A percentile compares a stretch with the other conserved stretches of the same genome.
phyloP scores from a whole-genome alignment of 2,329 filamentous ascomycete genomes.

The Tolypocladium nubicola region DNA sequence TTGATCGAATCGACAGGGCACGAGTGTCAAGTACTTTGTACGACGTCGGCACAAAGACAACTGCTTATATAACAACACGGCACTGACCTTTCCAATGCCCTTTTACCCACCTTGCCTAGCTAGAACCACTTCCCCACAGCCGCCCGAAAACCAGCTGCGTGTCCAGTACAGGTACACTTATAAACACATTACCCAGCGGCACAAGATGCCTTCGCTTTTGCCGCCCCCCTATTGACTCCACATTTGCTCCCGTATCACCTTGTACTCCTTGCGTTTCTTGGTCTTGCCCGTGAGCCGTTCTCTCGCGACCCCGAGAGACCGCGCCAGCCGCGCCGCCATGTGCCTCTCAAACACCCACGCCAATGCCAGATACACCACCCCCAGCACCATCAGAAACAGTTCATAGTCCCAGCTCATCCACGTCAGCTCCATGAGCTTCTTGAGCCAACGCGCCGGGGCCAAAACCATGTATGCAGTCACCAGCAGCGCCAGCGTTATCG shows the following conservation, averaged over 20 bases:
- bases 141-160: not conserved
- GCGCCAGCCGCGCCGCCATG: conserved; percentile 59
- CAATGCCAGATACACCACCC: conserved; percentile 54
- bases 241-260: conserved; percentile 58
- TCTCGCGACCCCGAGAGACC: conserved; percentile 52
- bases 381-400: conserved; percentile 59
- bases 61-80: not conserved
- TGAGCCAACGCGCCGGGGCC: conserved; percentile 58
- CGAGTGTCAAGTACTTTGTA: too few species aligned
- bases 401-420: conserved; percentile 63
- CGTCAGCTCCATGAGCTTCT: conserved; percentile 75
- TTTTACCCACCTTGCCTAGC: not conserved
- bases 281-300: conserved; percentile 43
- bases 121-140: not conserved
- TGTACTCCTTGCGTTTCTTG: conserved; percentile 84
- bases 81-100: not conserved
- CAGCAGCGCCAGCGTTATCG: conserved; percentile 56
- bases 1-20: too few species aligned
- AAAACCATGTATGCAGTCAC: conserved; percentile 74
- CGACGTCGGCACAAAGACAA: not conserved
- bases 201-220: not conserved
- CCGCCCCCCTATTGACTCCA: conserved; percentile 6
- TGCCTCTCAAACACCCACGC: conserved; percentile 64
- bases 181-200: not conserved
- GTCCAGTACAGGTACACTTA: not conserved